A percentile compares a stretch with the other conserved stretches of the same genome.
These are phyloP conservation scores for Colletotrichum tamarilloi DNA, from an alignment of 2,329 filamentous ascomycete genomes.

Conservation along the genomic window DNA sequence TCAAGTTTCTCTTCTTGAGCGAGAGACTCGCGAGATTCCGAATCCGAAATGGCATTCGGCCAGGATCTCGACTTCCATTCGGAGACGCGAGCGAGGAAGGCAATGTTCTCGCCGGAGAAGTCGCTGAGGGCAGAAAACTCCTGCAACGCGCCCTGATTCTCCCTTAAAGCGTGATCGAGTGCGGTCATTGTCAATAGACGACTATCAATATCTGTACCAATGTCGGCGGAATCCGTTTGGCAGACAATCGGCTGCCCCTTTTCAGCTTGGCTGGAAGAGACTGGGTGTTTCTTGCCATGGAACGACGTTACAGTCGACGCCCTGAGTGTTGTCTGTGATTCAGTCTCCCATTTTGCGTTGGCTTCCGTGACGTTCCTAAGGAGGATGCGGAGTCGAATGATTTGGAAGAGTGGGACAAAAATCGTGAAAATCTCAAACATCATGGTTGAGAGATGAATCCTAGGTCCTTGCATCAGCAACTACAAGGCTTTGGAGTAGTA, in stretches of 20 bases:
- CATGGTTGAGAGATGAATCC: conserved; percentile 62
- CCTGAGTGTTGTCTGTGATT: conserved; percentile 39
- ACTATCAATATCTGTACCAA: conserved; percentile 44
- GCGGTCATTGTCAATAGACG: conserved; percentile 63
- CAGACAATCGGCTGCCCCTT: conserved; percentile 46
- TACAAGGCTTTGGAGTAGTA: not conserved
- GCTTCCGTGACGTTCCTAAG: conserved; percentile 39
- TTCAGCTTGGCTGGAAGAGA: conserved; percentile 38
- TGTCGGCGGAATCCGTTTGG: conserved; percentile 14
- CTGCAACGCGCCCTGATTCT: conserved; percentile 59
- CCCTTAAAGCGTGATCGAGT: conserved; percentile 59
- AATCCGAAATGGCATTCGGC: not conserved
- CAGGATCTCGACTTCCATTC: conserved; percentile 52
- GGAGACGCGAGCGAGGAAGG: conserved; percentile 61
- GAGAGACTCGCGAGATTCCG: not conserved
- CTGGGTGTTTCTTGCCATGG: conserved; percentile 34
- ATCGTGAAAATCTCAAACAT: conserved; percentile 66
- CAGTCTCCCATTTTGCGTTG: conserved; percentile 45
- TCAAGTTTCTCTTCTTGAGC: not conserved
- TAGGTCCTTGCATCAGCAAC: conserved; percentile 42
- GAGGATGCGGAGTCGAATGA: conserved; percentile 41
- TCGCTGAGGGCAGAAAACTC: conserved; percentile 64
- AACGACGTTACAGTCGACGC: conserved; percentile 34
- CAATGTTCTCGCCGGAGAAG: conserved; percentile 69
- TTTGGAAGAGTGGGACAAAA: conserved; percentile 57